Percentiles rank a stretch among this genome's conserved stretches.
Evolutionary conservation across 2,329 filamentous ascomycete genomes (phyloP).

Genomic region (Pseudogymnoascus sp.): DNA sequence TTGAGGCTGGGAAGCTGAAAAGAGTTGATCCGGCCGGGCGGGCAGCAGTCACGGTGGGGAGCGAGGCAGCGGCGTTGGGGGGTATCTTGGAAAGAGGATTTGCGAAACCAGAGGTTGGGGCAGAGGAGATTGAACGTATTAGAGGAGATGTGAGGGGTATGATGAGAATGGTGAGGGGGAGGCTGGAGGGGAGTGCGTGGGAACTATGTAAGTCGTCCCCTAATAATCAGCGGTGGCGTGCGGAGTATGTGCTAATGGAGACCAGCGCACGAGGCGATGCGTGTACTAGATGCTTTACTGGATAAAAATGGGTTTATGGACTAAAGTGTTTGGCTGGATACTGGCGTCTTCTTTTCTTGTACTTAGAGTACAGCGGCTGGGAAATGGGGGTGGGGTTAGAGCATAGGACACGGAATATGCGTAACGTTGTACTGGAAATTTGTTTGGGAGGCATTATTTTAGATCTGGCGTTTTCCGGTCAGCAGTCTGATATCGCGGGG

Average conservation of each 20-base stretch:
- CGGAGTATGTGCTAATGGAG: neutral
- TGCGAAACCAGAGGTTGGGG: neutral
- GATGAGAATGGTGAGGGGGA: conserved; percentile 5
- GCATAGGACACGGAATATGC: neutral
- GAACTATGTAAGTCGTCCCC: conserved; percentile 8
- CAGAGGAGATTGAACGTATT: conserved; percentile 4
- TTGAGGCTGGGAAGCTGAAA: conserved; percentile 7
- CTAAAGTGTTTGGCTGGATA: neutral
- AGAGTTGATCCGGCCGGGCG: neutral
- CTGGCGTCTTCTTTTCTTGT: neutral
- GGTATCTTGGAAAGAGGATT: conserved; percentile 6
- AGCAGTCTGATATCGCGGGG: neutral
- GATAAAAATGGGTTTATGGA: conserved; percentile 12
- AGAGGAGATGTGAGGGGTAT: neutral
- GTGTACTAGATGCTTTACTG: conserved; percentile 9
- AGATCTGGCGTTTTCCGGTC: neutral
- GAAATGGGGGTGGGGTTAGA: neutral
- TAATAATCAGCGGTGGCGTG: neutral
- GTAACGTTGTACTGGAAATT: neutral
- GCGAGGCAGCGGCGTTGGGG: neutral
- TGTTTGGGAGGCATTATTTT: neutral
- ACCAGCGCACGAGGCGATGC: conserved; percentile 9
- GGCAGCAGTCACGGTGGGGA: neutral
- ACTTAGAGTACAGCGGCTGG: neutral
- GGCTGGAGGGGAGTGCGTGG: conserved; percentile 4